Conservation (phyloP, 371 early-diverging fungal genomes). For the Chytridiales sp. region DNA sequence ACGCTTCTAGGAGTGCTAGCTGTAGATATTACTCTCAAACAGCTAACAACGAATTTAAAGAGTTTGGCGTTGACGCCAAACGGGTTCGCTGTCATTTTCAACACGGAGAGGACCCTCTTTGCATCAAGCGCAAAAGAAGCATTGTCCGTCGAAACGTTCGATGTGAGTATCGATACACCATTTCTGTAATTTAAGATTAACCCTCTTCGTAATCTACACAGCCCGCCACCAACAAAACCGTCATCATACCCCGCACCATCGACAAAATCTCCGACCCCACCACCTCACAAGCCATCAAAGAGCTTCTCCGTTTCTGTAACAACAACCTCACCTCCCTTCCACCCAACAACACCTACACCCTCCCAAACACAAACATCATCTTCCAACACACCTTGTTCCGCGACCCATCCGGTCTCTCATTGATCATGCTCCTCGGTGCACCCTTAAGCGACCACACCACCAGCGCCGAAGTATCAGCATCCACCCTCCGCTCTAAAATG, state of each 20-base stretch:
- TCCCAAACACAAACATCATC: not conserved
- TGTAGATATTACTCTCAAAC: not conserved
- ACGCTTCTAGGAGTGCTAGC: not conserved
- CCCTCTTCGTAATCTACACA: not conserved
- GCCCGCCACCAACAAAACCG: not conserved
- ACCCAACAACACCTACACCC: not conserved
- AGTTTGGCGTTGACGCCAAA: not conserved
- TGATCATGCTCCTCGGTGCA: not conserved
- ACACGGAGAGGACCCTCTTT: not conserved
- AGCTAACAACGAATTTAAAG: not conserved
- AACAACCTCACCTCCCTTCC: not conserved
- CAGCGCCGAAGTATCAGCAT: not conserved
- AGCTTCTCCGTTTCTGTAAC: not conserved
- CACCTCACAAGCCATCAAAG: not conserved
- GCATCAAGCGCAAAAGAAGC: not conserved
- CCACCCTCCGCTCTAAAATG: not conserved
- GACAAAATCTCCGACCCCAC: not conserved
- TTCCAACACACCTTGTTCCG: conserved; percentile 1
- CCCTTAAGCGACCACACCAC: not conserved
- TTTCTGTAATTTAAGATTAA: not conserved
- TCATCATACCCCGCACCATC: not conserved
- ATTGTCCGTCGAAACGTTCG: not conserved
- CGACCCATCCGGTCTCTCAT: not conserved
- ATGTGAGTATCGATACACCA: not conserved
- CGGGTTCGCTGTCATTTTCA: not conserved